A percentile compares a stretch with the other conserved stretches of the same genome.
phyloP scores from a whole-genome alignment of 2,329 filamentous ascomycete genomes.

The Fusarium zealandicum region DNA sequence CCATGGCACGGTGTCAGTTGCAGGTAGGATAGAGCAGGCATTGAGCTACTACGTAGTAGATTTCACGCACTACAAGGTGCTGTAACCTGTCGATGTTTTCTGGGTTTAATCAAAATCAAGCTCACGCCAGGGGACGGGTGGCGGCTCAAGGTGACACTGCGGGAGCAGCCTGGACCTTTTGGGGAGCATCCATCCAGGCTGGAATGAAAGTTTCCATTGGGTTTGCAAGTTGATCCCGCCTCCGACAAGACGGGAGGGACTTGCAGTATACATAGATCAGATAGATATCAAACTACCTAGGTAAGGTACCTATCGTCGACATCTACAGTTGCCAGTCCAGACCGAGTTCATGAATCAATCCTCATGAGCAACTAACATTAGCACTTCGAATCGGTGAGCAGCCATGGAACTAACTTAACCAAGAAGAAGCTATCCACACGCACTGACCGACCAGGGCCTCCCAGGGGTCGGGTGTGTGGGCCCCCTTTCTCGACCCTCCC shows the following conservation, averaged over 20 bases:
- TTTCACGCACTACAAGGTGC: slow-evolving; percentile 14
- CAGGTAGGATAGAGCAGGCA: neutral
- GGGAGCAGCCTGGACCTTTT: slow-evolving; percentile 6
- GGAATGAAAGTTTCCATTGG: too few relatives aligned
- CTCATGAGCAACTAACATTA: too few relatives aligned
- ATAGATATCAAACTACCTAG: too few relatives aligned
- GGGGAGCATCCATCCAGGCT: too few relatives aligned
- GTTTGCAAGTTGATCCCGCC: too few relatives aligned
- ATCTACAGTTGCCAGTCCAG: too few relatives aligned
- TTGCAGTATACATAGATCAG: too few relatives aligned
- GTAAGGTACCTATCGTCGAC: too few relatives aligned
- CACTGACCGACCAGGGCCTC: neutral
- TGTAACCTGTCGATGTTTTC: neutral
- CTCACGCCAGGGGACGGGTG: slow-evolving; percentile 5
- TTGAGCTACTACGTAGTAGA: neutral
- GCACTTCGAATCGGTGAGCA: neutral
- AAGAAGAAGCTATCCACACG: slow-evolving; percentile 6
- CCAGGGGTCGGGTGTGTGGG: slow-evolving; percentile 25
- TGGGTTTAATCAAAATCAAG: neutral
- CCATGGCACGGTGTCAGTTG: slow-evolving; percentile 32
- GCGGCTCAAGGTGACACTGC: neutral
- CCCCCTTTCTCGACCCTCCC: slow-evolving; percentile 15
- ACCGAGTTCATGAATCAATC: too few relatives aligned
- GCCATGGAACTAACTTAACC: neutral
- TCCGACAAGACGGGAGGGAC: too few relatives aligned